Percentiles rank a stretch among this genome's conserved stretches.
phyloP scores from a whole-genome alignment of 1,139 yeast species.

The Lodderomyces elongisporus region DNA sequence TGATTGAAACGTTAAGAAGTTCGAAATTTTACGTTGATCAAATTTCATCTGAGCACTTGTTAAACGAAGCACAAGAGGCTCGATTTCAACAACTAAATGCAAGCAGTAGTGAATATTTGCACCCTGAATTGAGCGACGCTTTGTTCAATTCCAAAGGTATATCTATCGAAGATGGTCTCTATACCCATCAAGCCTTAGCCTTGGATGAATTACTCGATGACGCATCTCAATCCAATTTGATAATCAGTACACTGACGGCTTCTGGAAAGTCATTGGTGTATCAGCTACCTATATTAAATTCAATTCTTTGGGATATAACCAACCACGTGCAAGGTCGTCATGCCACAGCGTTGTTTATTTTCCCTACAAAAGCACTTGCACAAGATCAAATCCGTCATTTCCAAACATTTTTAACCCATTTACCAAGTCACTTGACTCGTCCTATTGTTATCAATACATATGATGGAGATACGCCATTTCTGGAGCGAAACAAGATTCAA shows the following conservation, averaged over 20 bases:
- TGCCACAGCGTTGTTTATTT: slow-evolving; percentile 74
- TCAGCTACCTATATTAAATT: slow-evolving; percentile 75
- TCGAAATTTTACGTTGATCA: slow-evolving; percentile 55
- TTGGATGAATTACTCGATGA: slow-evolving; percentile 45
- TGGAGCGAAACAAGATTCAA: slow-evolving; percentile 49
- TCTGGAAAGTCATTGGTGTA: slow-evolving; percentile 92
- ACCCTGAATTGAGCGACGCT: slow-evolving; percentile 46
- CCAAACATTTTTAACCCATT: slow-evolving; percentile 47
- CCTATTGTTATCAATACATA: slow-evolving; percentile 63
- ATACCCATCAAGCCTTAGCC: slow-evolving; percentile 80
- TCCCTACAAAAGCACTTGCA: slow-evolving; percentile 95
- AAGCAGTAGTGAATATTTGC: slow-evolving; percentile 34
- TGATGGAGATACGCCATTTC: slow-evolving; percentile 84
- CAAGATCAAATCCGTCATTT: slow-evolving; percentile 90
- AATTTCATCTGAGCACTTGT: slow-evolving; percentile 28
- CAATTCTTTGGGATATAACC: slow-evolving; percentile 40
- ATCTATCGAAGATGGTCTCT: slow-evolving; percentile 47
- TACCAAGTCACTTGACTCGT: slow-evolving; percentile 30
- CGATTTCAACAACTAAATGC: slow-evolving; percentile 13
- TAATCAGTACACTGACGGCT: slow-evolving; percentile 88
- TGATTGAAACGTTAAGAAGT: slow-evolving; percentile 44
- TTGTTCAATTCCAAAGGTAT: slow-evolving; percentile 44
- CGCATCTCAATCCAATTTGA: slow-evolving; percentile 51
- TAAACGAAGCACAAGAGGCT: slow-evolving; percentile 22
- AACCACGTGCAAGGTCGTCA: slow-evolving; percentile 17